These are phyloP conservation scores for Leucosporidium scottii DNA, from an alignment of 768 basidiomycete genomes.

Conservation along the genomic window DNA sequence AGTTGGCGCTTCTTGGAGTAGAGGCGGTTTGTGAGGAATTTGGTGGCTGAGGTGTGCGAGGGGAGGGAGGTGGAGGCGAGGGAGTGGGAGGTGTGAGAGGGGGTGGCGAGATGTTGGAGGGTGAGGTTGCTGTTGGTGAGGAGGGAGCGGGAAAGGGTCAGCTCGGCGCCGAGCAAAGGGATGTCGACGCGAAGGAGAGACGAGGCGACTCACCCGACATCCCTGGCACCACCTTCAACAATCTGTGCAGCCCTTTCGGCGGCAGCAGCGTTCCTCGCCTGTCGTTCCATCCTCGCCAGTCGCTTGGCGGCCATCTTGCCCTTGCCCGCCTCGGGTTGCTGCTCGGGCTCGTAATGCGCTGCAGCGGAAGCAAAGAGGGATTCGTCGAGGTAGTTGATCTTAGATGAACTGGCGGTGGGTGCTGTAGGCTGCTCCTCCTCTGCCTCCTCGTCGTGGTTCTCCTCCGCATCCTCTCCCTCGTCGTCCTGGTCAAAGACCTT, in stretches of 20 bases:
- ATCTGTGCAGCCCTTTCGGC: slow-evolving; percentile 16
- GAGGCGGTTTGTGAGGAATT: slow-evolving; percentile 28
- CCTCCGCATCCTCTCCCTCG: neutral
- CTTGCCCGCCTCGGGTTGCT: slow-evolving; percentile 1
- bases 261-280: neutral
- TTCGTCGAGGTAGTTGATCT: slow-evolving; percentile 32
- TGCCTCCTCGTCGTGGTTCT: neutral
- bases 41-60: slow-evolving; percentile 25
- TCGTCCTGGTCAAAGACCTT: slow-evolving; percentile 4
- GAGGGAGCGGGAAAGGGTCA: neutral
- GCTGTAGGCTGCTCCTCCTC: slow-evolving; percentile 9
- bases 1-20: slow-evolving; percentile 31
- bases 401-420: slow-evolving; percentile 15
- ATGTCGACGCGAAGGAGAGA: neutral
- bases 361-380: slow-evolving; percentile 25
- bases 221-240: slow-evolving; percentile 17
- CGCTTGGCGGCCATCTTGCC: slow-evolving; percentile 17
- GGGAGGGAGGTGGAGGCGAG: slow-evolving; percentile 26
- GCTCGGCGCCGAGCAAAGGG: neutral
- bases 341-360: slow-evolving; percentile 11
- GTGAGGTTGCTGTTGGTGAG: slow-evolving; percentile 19
- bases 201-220: slow-evolving; percentile 16
- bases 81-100: slow-evolving; percentile 1
- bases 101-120: slow-evolving; percentile 20
- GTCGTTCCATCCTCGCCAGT: slow-evolving; percentile 14